Base-by-base conservation (phyloP, 139 green algal genomes). In the Eudorina sp. region DNA sequence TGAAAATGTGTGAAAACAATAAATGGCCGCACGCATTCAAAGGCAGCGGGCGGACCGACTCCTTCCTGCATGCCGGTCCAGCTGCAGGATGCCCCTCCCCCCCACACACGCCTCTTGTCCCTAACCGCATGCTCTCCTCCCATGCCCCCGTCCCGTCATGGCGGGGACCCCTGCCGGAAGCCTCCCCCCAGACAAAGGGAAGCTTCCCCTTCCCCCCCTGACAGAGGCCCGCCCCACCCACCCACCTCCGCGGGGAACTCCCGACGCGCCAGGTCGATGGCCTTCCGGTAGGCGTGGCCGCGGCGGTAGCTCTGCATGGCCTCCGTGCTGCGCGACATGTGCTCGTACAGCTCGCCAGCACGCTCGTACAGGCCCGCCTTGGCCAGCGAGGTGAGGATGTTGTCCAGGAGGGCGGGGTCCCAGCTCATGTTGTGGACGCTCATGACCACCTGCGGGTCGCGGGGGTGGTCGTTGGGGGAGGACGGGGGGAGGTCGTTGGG, bases 261-360 rank as follows among this genome's bases (percentile, higher is more conserved):
- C n/a, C 72, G 43, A 11, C 92, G 90, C 3, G 92, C 90, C 36
- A 95, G 92, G 75, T 95, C 90, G 34, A 95, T 91, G 31, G 89
- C 90, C 89, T 93, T 94, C 43, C 89, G 83, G 91, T 94, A 94
- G 25, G 91, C 91, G 66, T 91, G 87, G 16, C 89, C 91, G 25
- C 88, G 83, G 23, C 89, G 78, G 84, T 91, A 94, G 29, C 85
- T 90, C 48, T 92, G 79, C 89, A 93, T 86, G 8, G 95, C 95
- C 64, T 96, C 92, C 41, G 88, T 55, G 36, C 27, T 84, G 25
- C 92, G 89, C 4, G 89, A 82, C 88, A 96, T 90, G 55, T 95
- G 79, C 80, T 96, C 93, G 74, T 95, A 95, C 62, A 98, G 91
- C 68, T 96, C 94, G 27, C 95, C 96, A 29, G 92, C 94, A 18